phyloP scores from a whole-genome alignment of 176 grass and related monocot genomes.

The Poa annua region DNA sequence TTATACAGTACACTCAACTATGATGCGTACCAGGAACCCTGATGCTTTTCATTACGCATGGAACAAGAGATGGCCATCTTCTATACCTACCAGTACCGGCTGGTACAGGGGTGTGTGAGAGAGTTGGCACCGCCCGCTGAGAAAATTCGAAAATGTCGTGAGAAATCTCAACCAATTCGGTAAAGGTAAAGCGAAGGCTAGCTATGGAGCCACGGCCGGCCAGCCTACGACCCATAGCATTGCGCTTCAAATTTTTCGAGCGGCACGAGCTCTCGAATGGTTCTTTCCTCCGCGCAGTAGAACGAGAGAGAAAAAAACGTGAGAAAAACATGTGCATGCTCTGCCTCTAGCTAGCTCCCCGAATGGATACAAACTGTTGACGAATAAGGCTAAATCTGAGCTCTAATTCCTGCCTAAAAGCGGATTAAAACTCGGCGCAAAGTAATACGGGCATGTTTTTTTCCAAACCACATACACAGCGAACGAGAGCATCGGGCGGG shows the following conservation, averaged over 20 bases:
- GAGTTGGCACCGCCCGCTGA: slow-evolving; percentile 26
- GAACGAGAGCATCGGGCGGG: not conserved
- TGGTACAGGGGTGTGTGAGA: no score
- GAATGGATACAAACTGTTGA: not conserved
- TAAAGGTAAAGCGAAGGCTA: not conserved
- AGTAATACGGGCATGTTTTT: not conserved
- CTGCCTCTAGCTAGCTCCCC: not conserved
- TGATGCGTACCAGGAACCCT: slow-evolving; percentile 2
- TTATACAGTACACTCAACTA: slow-evolving; percentile 33
- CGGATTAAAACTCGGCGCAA: not conserved
- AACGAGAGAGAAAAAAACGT: not conserved
- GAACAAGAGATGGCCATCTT: slow-evolving; percentile 4
- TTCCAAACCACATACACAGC: not conserved
- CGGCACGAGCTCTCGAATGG: not conserved
- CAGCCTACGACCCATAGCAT: not conserved
- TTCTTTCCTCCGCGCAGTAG: not conserved
- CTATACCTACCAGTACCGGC: slow-evolving; percentile 16
- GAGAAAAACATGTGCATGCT: not conserved
- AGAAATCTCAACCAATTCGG: not conserved
- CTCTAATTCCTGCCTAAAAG: not conserved
- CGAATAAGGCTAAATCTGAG: not conserved
- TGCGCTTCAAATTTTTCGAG: not conserved
- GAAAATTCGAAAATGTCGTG: slow-evolving; percentile 38
- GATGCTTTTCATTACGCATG: not conserved
- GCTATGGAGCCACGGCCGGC: not conserved